phyloP scores from a whole-genome alignment of 345 rosid genomes.

The Citrus mangshanensis region DNA sequence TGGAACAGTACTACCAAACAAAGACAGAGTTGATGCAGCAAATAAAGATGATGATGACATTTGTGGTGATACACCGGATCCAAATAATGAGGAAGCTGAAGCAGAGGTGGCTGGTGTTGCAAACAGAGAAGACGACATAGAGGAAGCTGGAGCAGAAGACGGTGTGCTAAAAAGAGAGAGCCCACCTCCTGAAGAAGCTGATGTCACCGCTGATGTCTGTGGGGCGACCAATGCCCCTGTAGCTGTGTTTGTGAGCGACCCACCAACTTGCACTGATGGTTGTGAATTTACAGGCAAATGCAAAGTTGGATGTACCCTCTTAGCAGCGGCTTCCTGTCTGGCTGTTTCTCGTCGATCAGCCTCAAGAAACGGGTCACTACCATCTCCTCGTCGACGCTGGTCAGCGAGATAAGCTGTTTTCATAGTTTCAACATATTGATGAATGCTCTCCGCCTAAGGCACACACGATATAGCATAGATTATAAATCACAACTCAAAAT shows the following conservation, averaged over 20 bases:
- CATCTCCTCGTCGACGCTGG: conserved; percentile 80
- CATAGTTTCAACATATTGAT: conserved; percentile 90
- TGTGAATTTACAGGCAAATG: conserved; percentile 77
- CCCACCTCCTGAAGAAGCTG: conserved; percentile 67
- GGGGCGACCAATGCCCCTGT: conserved; percentile 43
- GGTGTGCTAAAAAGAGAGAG: conserved; percentile 69
- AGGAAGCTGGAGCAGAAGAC: conserved; percentile 47
- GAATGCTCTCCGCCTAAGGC: conserved; percentile 80
- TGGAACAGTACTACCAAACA: conserved; percentile 45
- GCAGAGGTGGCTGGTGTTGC: conserved; percentile 67
- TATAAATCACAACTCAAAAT: background rate
- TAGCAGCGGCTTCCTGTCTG: conserved; percentile 93
- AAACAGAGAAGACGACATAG: conserved; percentile 56
- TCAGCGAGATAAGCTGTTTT: conserved; percentile 83
- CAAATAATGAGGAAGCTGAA: conserved; percentile 59
- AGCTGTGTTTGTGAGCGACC: conserved; percentile 51
- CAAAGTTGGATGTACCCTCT: conserved; percentile 91
- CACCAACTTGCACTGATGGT: conserved; percentile 69
- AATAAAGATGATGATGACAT: conserved; percentile 41
- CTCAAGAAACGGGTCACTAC: conserved; percentile 85
- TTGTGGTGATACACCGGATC: conserved; percentile 40
- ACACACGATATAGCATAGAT: conserved; percentile 1
- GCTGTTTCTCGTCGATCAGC: conserved; percentile 98
- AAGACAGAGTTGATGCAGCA: conserved; percentile 64
- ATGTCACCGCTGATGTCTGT: conserved; percentile 43